Conservation (phyloP, 495 filamentous ascomycete genomes). For the Xylaria venustula region DNA sequence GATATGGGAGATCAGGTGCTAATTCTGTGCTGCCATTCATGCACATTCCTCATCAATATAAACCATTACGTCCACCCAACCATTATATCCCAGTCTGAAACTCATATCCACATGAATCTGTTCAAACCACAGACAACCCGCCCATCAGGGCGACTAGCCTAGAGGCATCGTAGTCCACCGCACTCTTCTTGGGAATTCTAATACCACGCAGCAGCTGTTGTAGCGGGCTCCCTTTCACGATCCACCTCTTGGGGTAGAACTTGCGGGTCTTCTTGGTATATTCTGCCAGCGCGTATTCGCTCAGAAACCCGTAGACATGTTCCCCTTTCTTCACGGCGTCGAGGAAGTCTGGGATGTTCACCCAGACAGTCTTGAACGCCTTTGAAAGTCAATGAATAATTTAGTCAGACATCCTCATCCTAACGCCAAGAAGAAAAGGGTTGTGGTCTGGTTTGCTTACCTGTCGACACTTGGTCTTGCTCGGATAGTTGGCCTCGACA, state of each 20-base stretch:
- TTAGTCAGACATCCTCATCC: neutral
- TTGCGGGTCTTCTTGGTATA: constrained; percentile 21
- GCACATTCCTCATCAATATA: constrained; percentile 10
- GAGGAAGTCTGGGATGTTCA: constrained; percentile 42
- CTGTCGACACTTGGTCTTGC: constrained; percentile 37
- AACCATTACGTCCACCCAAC: neutral
- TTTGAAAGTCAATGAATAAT: neutral
- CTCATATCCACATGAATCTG: too few relatives aligned
- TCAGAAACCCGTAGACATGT: constrained; percentile 21
- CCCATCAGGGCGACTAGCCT: neutral
- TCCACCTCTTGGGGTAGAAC: constrained; percentile 20
- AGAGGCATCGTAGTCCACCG: neutral
- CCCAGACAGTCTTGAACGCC: constrained; percentile 20
- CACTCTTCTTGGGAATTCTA: neutral
- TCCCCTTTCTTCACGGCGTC: constrained; percentile 18
- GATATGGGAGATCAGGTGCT: constrained; percentile 75
- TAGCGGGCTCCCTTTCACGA: constrained; percentile 32
- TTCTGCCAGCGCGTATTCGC: constrained; percentile 12
- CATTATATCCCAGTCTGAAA: neutral
- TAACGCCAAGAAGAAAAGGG: too few relatives aligned
- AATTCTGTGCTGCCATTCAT: constrained; percentile 16
- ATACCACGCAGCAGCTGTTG: constrained; percentile 10
- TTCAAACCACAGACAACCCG: too few relatives aligned
- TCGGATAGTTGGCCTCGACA: constrained; percentile 20
- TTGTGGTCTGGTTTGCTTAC: constrained; percentile 19